Percentiles rank a stretch among this genome's conserved stretches.
Conservation (phyloP, 2,329 filamentous ascomycete species). For the Corinectria fuckeliana region DNA sequence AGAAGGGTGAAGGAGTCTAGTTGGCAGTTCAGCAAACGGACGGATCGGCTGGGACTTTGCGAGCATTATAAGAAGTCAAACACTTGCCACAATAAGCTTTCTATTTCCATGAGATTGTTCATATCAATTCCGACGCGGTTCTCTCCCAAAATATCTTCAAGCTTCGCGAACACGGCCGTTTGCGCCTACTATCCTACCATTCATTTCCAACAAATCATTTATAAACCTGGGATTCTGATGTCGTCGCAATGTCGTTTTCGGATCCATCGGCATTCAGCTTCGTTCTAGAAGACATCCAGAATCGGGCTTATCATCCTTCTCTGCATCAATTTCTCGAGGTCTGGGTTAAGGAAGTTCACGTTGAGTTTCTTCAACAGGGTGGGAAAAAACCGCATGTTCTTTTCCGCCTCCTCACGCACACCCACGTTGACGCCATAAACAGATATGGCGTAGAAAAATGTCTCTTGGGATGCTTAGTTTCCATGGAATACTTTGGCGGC, state of each 20-base stretch:
- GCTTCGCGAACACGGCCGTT: neutral
- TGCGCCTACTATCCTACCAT: neutral
- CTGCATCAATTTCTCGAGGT: neutral
- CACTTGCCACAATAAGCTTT: too few species aligned
- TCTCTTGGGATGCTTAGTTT: neutral
- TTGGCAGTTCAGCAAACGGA: neutral
- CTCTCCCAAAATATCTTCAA: neutral
- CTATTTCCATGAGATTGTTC: neutral
- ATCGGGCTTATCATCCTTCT: too few species aligned
- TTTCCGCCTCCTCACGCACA: neutral
- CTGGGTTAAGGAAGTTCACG: neutral
- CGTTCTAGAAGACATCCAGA: neutral
- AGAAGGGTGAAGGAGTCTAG: too few species aligned
- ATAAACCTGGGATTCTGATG: neutral
- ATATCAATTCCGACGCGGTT: neutral
- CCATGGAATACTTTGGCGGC: neutral
- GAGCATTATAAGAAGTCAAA: neutral
- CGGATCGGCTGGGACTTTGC: neutral
- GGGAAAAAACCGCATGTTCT: neutral
- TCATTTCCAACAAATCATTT: neutral
- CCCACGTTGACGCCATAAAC: neutral
- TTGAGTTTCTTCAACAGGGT: neutral
- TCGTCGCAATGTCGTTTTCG: neutral
- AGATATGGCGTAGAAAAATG: neutral
- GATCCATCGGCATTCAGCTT: neutral